These are phyloP conservation scores for Lipomyces sp. DNA, from an alignment of 805 yeast species.

Conservation along the genomic window DNA sequence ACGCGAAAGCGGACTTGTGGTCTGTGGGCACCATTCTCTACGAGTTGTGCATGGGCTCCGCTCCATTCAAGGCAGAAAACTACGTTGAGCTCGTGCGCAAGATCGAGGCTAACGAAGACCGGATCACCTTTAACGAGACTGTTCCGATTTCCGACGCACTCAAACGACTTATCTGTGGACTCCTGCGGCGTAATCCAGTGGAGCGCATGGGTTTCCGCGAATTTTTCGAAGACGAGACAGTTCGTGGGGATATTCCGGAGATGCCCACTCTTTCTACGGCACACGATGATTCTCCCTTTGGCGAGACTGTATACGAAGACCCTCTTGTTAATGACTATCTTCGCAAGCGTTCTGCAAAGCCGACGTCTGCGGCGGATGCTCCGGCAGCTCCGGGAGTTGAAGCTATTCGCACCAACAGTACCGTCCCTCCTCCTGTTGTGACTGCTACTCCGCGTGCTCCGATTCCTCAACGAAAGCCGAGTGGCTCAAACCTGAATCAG, in stretches of 20 bases:
- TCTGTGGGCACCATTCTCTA: slow-evolving; percentile 94
- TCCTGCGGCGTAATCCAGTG: slow-evolving; percentile 78
- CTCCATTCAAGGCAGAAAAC: slow-evolving; percentile 91
- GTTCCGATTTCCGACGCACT: slow-evolving; percentile 62
- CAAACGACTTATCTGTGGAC: slow-evolving; percentile 64
- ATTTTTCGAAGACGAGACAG: slow-evolving; percentile 72
- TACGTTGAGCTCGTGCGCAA: slow-evolving; percentile 85
- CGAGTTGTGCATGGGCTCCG: slow-evolving; percentile 95
- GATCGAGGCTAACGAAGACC: slow-evolving; percentile 78
- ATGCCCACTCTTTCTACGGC: neutral
- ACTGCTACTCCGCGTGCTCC: too few species aligned
- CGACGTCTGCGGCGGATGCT: neutral
- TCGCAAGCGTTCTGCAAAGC: slow-evolving; percentile 22
- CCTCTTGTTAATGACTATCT: slow-evolving; percentile 52
- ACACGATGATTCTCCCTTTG: neutral
- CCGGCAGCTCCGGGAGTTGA: too few species aligned
- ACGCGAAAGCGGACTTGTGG: slow-evolving; percentile 97
- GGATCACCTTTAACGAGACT: slow-evolving; percentile 71
- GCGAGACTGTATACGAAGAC: neutral
- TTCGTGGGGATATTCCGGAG: slow-evolving; percentile 55
- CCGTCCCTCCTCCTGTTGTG: too few species aligned
- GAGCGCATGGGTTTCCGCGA: slow-evolving; percentile 86
- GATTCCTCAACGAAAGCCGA: too few species aligned
- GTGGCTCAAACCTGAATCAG: too few species aligned
- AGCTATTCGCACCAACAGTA: too few species aligned